A percentile compares a stretch with the other conserved stretches of the same genome.
These are phyloP conservation scores for Umbelopsis vinacea DNA, from an alignment of 192 early-diverging fungal genomes.

Conservation along the genomic window DNA sequence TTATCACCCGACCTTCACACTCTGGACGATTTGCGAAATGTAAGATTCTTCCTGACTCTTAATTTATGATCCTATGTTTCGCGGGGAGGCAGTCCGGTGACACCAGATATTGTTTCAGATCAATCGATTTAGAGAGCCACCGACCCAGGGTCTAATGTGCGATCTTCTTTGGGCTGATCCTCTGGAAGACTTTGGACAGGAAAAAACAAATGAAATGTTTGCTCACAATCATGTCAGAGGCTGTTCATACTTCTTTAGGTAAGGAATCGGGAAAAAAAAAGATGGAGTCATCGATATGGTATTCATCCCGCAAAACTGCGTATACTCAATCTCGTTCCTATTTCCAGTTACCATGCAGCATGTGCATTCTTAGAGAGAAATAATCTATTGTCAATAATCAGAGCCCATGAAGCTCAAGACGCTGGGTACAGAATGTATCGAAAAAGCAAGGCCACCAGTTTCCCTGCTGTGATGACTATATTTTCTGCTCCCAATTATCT, in stretches of 20 bases:
- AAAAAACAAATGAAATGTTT: slow-evolving; percentile 87
- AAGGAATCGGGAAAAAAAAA: slow-evolving; percentile 9
- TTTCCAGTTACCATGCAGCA: slow-evolving; percentile 80
- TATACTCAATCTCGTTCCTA: neutral
- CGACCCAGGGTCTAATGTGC: slow-evolving; percentile 94
- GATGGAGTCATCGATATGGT: neutral
- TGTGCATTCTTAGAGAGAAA: slow-evolving; percentile 95
- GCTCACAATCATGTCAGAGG: slow-evolving; percentile 93
- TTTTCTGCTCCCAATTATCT: slow-evolving; percentile 99
- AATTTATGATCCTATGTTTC: neutral
- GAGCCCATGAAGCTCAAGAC: slow-evolving; percentile 98
- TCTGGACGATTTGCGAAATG: slow-evolving; percentile 83
- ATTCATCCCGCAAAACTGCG: neutral
- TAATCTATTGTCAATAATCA: slow-evolving; percentile 91
- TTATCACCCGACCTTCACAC: slow-evolving; percentile 91
- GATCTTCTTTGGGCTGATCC: slow-evolving; percentile 97
- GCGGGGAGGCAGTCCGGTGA: neutral
- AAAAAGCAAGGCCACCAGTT: slow-evolving; percentile 90
- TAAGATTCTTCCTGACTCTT: slow-evolving; percentile 39
- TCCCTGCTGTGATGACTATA: slow-evolving; percentile 97
- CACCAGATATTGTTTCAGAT: slow-evolving; percentile 52
- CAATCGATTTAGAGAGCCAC: slow-evolving; percentile 91
- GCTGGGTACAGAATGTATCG: slow-evolving; percentile 97
- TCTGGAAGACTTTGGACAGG: slow-evolving; percentile 95
- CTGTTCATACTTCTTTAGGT: slow-evolving; percentile 95